Evolutionary conservation across 768 basidiomycete genomes (phyloP), one percentile per base, ranked within the genome.

Genomic region (Arthromyces matolae): DNA sequence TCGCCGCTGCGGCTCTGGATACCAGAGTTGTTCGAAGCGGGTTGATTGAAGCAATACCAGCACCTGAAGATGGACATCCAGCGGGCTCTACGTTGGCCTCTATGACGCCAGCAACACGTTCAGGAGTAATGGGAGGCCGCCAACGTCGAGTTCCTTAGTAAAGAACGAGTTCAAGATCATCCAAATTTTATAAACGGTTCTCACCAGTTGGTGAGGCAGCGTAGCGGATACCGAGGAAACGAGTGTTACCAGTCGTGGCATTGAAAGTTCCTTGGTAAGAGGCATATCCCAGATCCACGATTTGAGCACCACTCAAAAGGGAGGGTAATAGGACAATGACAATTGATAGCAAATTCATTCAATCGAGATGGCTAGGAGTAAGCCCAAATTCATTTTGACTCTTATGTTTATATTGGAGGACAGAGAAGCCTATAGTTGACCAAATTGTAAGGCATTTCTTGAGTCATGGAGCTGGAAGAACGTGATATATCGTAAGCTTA

Each of bases 151-250:
- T 50, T 16, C 65, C 72, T 70, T 19, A 28, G 23, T 4, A 39
- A 23, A 24, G 16, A 4, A 13, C 20, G n/a, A 40, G 19, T 22
- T 25, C 20, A 22, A 28, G 7, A 24, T 25, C 9, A 16, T 18
- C 39, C 8, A 2, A 5, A 22, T 16, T 20, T 29, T 16, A 29
- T 5, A 4, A 12, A 39, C 22, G 10, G 34, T 27, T 47, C 66
- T 20, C 20, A 73, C 77, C 77, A 24, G 68, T 50, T 3, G 79
- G 78, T 22, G 76, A 62, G 14, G 74, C 75, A 9, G 79, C 78
- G 60, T 74, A 80, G 7, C 78, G 68, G 35, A 78, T 66, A 0
- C 71, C 71, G 10, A 75, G 61, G 49, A 72, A 77, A 13, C 60
- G 53, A 0, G 68, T 66, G 48, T 70, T 64, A 10, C 58, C 56